Percentiles rank a stretch among this genome's conserved stretches.
Evolutionary conservation across 257 asterid species (phyloP).

Genomic region (Ajuga chamaepitys): DNA sequence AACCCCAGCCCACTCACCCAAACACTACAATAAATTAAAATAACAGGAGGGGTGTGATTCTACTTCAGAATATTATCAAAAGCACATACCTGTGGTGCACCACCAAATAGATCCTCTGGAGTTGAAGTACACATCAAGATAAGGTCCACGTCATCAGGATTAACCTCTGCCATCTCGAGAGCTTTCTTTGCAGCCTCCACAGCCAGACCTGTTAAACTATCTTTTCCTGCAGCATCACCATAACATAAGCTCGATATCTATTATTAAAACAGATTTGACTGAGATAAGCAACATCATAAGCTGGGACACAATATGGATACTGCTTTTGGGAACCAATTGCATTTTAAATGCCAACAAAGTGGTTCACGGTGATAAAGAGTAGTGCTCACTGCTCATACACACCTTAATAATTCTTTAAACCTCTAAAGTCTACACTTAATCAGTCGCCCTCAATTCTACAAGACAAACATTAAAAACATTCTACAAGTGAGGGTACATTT

Average conservation of each 20-base stretch:
- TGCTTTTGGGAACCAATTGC: no score
- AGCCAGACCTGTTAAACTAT: constrained; percentile 54
- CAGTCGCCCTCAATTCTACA: neutral
- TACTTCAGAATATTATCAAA: neutral
- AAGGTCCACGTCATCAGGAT: constrained; percentile 70
- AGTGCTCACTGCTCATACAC: no score
- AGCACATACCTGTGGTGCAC: constrained; percentile 73
- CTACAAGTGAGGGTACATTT: neutral
- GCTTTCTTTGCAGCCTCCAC: constrained; percentile 79
- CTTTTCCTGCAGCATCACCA: constrained; percentile 40
- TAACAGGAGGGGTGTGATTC: neutral
- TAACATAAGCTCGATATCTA: neutral
- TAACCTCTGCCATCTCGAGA: constrained; percentile 87
- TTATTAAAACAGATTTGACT: neutral
- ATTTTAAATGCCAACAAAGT: no score
- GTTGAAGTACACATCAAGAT: constrained; percentile 78
- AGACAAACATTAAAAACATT: neutral
- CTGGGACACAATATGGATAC: no score
- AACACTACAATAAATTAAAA: neutral
- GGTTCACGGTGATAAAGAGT: no score
- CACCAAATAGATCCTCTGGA: constrained; percentile 83
- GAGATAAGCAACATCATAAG: no score
- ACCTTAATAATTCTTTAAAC: no score
- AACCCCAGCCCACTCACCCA: no score
- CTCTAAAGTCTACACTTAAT: no score